Evolutionary conservation across 2,329 filamentous ascomycete species (phyloP), one percentile per base, ranked within the genome.

Genomic region (Hypoxylon sp.): DNA sequence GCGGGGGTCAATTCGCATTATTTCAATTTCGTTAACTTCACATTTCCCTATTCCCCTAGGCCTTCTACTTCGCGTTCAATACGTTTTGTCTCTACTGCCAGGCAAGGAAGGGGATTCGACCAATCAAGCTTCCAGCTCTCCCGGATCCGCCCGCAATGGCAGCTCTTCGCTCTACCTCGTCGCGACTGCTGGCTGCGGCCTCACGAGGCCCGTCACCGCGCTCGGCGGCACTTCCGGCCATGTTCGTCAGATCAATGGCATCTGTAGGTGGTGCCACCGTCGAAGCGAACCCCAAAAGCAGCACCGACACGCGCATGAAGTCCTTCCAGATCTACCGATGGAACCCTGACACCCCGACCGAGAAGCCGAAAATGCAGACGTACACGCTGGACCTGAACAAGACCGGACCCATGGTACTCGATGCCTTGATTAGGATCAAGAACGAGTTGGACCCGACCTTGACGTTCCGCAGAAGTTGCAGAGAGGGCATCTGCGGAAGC

Each of bases 311-410:
- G 46, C 86, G 85, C 74, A 89, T 92, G 83, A 98, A 97, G 90
- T 93, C 91, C 53, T 99, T 99, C 88, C 91, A 97, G 81, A 91
- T 99, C 85, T 99, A 99, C 89, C 89, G 96, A 80, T 99, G 96
- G 96, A 97, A 96, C 80, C 96, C 96, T 66, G 96, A 98, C 78
- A 87, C 90, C 78, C 96, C 96, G 63, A 89, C 89, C 76, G 90
- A 92, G 81, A 99, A 99, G 89, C 96, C 96, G 67, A 87, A 85
- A 80, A 97, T 99, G 92, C 93, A 99, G 85, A 88, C 87, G 72
- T 99, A 98, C 84, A 92, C 92, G 33, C 85, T 99, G 76, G 96
- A 99, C 79, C 83, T 99, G 74, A 98, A 98, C 86, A 97, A 98
- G 91, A 99, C 96, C 42, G 96, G 96, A 30, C 96, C 96, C 72